A percentile compares a stretch with the other conserved stretches of the same genome.
Conservation (phyloP, 2,329 filamentous ascomycete species). For the Chlorencoelia australis region DNA sequence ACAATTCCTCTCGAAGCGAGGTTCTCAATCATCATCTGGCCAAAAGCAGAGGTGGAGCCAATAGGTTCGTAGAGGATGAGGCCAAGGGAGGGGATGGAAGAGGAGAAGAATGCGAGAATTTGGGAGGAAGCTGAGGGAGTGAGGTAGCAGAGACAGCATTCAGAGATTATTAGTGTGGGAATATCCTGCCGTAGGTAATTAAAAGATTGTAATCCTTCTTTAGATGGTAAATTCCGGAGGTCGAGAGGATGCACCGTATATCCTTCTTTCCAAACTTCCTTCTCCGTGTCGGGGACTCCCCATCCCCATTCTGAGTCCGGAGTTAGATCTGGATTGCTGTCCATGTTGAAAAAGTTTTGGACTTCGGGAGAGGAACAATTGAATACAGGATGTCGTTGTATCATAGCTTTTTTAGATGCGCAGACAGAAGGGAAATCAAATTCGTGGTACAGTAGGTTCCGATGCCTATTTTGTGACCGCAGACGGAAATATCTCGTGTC, state of each 20-base stretch:
- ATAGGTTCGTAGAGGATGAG: slow-evolving; percentile 86
- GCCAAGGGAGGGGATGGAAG: slow-evolving; percentile 37
- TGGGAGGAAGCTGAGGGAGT: slow-evolving; percentile 50
- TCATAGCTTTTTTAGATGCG: slow-evolving; percentile 35
- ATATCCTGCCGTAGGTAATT: slow-evolving; percentile 42
- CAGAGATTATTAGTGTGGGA: slow-evolving; percentile 81
- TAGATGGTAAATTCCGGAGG: slow-evolving; percentile 22
- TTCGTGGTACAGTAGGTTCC: slow-evolving; percentile 69
- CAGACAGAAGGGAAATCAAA: slow-evolving; percentile 76
- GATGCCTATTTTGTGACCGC: slow-evolving; percentile 22
- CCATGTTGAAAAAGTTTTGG: slow-evolving; percentile 7
- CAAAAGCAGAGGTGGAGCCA: slow-evolving; percentile 74
- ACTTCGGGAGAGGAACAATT: too few species aligned
- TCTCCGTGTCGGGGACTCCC: slow-evolving; percentile 14
- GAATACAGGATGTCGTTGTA: too few species aligned
- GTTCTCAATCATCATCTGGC: slow-evolving; percentile 85
- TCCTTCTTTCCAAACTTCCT: slow-evolving; percentile 11
- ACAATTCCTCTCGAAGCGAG: slow-evolving; percentile 71
- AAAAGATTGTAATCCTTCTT: slow-evolving; percentile 21
- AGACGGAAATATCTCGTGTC: slow-evolving; percentile 83
- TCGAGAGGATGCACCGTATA: slow-evolving; percentile 41
- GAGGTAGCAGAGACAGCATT: slow-evolving; percentile 93
- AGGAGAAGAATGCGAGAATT: slow-evolving; percentile 56
- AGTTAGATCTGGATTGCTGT: slow-evolving; percentile 16
- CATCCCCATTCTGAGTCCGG: slow-evolving; percentile 20